Evolutionary conservation across 1,139 yeast genomes (phyloP), one percentile per base, ranked within the genome.

Genomic region (Wickerhamomyces sp.): DNA sequence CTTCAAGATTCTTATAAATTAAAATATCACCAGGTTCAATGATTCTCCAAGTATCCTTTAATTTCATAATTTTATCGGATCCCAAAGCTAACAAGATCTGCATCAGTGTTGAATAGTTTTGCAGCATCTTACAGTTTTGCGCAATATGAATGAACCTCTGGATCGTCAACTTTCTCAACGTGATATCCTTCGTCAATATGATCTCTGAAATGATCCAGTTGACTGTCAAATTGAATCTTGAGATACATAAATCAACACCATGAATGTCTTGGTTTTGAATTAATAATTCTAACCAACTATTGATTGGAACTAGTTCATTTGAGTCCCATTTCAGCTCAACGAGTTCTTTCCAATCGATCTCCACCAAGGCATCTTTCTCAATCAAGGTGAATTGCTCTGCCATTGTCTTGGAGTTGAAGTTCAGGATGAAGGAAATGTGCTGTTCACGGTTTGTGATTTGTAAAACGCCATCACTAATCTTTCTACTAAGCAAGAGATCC

Each of bases 151-250:
- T 87, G 58, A 88, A 88, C 54, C 94, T 71, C 23, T 90, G 81
- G 14, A 91, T 77, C 1, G 91, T 76, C 45, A 78, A 74, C 37
- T 80, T 80, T 52, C 93, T 72, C 56, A 85, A 81, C 11, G 68
- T 69, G 36, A 75, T 68, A 37, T 73, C 70, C 46, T 73, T 73
- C 9, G 96, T 88, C 50, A 93, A 68, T 14, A 89, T 64, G 45
- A 93, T 78, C 65, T 93, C 96, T 1, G 96, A 87, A 37, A 88
- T 82, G 41, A 90, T 82, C 99, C 99, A 93, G 60, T 88, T 88
- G 7, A 88, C 89, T 75, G 88, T 84, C 45, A 93, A 69, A 59
- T 91, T 90, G 69, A 91, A 93, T 54, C 99, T 73, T 0, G 95
- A 77, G 44, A 90, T 83, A n/a, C 89, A 93, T 44, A 91, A 67